Percentiles rank a stretch among this genome's conserved stretches.
These are phyloP conservation scores for Melianthus villosus DNA, from an alignment of 441 rosid species.

Conservation along the genomic window DNA sequence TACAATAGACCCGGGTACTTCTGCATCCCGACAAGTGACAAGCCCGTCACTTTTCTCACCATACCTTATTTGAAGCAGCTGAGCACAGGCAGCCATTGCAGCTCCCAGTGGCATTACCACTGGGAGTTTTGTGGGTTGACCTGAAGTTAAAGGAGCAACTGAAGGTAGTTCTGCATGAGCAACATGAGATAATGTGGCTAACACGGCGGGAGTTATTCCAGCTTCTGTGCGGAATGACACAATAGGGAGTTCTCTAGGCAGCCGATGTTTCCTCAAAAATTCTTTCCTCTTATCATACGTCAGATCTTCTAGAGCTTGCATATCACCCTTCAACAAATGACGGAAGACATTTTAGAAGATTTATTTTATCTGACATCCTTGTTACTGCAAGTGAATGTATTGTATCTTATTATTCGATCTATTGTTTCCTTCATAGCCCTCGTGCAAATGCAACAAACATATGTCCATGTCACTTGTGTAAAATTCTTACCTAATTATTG, in stretches of 20 bases:
- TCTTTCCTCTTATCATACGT: conserved; percentile 77
- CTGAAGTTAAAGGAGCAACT: conserved; percentile 20
- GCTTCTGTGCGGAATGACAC: conserved; percentile 91
- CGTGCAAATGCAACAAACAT: not conserved
- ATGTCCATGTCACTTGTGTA: not conserved
- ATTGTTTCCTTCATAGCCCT: too few species aligned
- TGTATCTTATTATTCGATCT: too few species aligned
- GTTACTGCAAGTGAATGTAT: too few species aligned
- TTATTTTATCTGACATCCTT: too few species aligned
- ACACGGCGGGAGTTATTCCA: conserved; percentile 66
- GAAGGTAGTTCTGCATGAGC: conserved; percentile 79
- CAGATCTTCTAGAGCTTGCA: conserved; percentile 83
- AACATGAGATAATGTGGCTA: conserved; percentile 65
- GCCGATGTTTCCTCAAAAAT: conserved; percentile 44
- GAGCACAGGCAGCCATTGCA: conserved; percentile 95
- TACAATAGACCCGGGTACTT: conserved; percentile 79
- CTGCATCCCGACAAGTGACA: conserved; percentile 75
- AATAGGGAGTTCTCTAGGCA: conserved; percentile 64
- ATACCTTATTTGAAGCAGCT: conserved; percentile 58
- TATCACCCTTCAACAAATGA: conserved; percentile 45
- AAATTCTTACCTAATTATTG: not conserved
- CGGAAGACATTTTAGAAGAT: not conserved
- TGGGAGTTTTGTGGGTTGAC: conserved; percentile 51
- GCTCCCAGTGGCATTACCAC: conserved; percentile 89
- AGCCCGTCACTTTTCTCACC: conserved; percentile 89